Conservation (phyloP, 2,329 filamentous ascomycete genomes). For the Nemania serpens region DNA sequence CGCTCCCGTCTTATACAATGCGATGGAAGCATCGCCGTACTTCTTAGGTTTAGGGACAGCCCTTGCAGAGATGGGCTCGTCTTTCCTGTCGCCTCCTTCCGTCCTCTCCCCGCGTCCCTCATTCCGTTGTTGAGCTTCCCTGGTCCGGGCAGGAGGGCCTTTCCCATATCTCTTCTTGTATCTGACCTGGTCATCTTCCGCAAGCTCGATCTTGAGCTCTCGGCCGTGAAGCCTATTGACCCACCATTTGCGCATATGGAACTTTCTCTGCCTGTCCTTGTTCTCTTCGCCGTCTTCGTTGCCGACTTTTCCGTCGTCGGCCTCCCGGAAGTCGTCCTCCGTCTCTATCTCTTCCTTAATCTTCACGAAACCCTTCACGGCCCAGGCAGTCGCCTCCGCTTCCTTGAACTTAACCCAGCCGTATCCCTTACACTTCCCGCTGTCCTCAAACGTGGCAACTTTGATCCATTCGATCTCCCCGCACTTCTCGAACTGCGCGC, state of each 20-base stretch:
- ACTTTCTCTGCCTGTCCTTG: conserved; percentile 55
- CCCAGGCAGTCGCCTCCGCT: conserved; percentile 72
- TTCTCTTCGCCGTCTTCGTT: conserved; percentile 48
- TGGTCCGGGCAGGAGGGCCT: conserved; percentile 55
- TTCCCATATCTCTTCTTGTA: conserved; percentile 96
- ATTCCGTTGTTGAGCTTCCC: conserved; percentile 49
- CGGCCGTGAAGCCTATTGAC: conserved; percentile 83
- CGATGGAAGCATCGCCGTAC: conserved; percentile 22
- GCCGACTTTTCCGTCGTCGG: conserved; percentile 39
- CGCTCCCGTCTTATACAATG: conserved; percentile 26
- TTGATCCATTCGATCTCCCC: conserved; percentile 83
- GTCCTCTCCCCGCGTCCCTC: conserved; percentile 3
- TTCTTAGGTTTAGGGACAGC: conserved; percentile 5
- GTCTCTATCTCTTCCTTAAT: conserved; percentile 68
- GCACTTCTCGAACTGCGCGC: conserved; percentile 82
- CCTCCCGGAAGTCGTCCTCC: conserved; percentile 62
- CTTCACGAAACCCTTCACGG: conserved; percentile 80
- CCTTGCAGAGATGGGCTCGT: conserved; percentile 4
- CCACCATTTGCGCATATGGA: conserved; percentile 74
- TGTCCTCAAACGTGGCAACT: conserved; percentile 93
- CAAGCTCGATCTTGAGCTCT: conserved; percentile 85
- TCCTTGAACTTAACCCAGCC: conserved; percentile 93
- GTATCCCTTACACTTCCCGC: conserved; percentile 96
- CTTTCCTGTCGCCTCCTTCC: conserved; percentile 2
- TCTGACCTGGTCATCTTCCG: conserved; percentile 83